Percentiles rank a stretch among this genome's conserved stretches.
These are phyloP conservation scores for Sporothrix pseudoabietina DNA, from an alignment of 2,329 filamentous ascomycete genomes.

Conservation along the genomic window DNA sequence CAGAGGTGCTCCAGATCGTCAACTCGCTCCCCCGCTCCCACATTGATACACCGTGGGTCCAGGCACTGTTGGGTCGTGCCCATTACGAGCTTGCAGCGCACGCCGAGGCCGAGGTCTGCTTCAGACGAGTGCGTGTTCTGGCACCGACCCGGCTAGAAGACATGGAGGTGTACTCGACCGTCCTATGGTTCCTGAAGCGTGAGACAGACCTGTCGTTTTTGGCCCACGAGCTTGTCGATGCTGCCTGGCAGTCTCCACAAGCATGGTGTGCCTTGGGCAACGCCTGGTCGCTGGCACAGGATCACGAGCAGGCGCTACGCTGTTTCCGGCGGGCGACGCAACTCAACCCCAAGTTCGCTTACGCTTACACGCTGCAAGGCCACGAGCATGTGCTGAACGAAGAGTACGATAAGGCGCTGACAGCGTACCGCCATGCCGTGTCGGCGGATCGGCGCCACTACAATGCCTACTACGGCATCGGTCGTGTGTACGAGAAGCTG, in stretches of 20 bases:
- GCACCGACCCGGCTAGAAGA: conserved; percentile 84
- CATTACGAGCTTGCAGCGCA: conserved; percentile 91
- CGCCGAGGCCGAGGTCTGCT: conserved; percentile 81
- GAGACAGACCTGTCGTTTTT: conserved; percentile 91
- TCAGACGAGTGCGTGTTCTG: conserved; percentile 74
- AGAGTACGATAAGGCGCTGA: conserved; percentile 92
- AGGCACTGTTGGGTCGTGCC: conserved; percentile 86
- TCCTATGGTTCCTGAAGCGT: conserved; percentile 96
- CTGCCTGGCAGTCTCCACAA: conserved; percentile 85
- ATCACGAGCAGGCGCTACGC: conserved; percentile 90
- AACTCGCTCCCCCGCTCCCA: conserved; percentile 70
- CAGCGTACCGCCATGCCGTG: conserved; percentile 83
- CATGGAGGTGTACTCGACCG: conserved; percentile 97
- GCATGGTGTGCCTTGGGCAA: conserved; percentile 97
- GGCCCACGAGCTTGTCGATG: conserved; percentile 84
- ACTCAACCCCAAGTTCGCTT: conserved; percentile 85
- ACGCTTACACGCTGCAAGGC: conserved; percentile 92
- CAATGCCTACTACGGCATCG: conserved; percentile 95
- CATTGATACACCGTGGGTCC: conserved; percentile 89
- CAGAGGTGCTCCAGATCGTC: conserved; percentile 75
- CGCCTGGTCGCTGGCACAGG: conserved; percentile 85
- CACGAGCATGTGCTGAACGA: conserved; percentile 96
- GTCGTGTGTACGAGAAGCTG: conserved; percentile 81
- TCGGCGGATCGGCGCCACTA: conserved; percentile 87
- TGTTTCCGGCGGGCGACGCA: conserved; percentile 96